Evolutionary conservation across 257 asterid genomes (phyloP), one percentile per base, ranked within the genome.

Genomic region (Solanum acaule): DNA sequence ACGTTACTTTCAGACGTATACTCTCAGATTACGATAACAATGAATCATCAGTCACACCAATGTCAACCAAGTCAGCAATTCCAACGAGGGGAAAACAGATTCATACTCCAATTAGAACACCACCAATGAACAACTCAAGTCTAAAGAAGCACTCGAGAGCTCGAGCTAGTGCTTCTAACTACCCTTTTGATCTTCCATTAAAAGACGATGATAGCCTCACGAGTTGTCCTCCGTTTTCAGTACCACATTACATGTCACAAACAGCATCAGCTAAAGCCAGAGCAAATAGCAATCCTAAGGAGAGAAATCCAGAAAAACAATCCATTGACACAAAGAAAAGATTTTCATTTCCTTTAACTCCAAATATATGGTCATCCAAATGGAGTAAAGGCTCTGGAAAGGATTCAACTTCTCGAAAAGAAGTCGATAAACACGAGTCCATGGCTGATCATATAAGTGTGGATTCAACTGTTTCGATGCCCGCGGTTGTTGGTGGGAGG

Each of bases 151-250:
- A 86, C 87, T 88, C 92, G 2, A 94, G 88, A 86, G 88, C 94
- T 9, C 90, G 96, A 91, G 90, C 93, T 49, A 91, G 91, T 85
- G 90, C 91, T 31, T 87, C 93, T n/a, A 90, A 44, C 85, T 94
- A 93, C 8, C 85, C 90, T 86, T 93, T 85, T 15, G 90, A 92
- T 63, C 76, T 88, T 37, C 93, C 94, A 3, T 22, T 93, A 90
- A 97, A 94, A 86, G 99, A 97, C 72, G 95, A 94, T 0, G 99
- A 97, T 23, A 97, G 99, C 87, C 98, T 96, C 79, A 90, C 93
- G 8, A 96, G 99, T 33, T 97, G 99, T 88, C 99, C 99, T 3
- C 98, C 98, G 0, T 97, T 95, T 81, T 94, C 98, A 0, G 94
- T 76, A 56, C 99, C 99, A 4, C 95, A 89, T 85, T 97, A 97